Evolutionary conservation across 257 asterid species (phyloP).

Genomic region (Lantana camara): DNA sequence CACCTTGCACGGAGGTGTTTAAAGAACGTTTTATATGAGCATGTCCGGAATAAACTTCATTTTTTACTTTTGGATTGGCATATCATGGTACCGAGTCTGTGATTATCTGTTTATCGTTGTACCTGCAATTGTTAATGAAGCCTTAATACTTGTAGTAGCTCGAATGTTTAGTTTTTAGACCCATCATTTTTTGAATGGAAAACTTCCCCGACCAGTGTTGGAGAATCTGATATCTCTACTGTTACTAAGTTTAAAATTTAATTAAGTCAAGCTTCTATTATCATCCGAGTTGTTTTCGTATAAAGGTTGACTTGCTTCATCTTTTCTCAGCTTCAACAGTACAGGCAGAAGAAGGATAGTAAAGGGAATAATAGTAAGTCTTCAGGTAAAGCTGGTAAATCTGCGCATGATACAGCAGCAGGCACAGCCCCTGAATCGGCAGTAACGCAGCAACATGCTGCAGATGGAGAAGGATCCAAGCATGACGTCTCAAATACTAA

Average conservation of each 20-base stretch:
- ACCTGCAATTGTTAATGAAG: not conserved
- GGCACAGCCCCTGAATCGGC: conserved; percentile 37
- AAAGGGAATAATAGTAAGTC: conserved; percentile 66
- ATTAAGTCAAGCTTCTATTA: not conserved
- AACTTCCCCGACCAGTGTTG: conserved; percentile 8
- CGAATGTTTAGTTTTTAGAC: conserved; percentile 4
- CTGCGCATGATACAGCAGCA: conserved; percentile 49
- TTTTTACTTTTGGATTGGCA: conserved; percentile 3
- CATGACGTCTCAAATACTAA: conserved; percentile 34
- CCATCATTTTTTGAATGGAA: conserved; percentile 7
- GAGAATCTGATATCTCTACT: not conserved
- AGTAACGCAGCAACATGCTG: conserved; percentile 35
- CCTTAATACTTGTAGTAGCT: not conserved
- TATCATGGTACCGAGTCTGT: not conserved
- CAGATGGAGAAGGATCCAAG: conserved; percentile 47
- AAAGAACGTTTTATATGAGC: not conserved
- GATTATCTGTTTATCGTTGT: not conserved
- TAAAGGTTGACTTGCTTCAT: conserved; percentile 19
- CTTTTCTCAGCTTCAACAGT: conserved; percentile 82
- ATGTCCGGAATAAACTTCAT: not conserved
- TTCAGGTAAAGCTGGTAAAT: conserved; percentile 58
- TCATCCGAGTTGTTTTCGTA: not conserved
- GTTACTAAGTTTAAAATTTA: not conserved
- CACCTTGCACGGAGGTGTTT: not conserved
- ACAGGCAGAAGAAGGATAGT: conserved; percentile 83